A percentile compares a stretch with the other conserved stretches of the same genome.
Evolutionary conservation across 2,329 filamentous ascomycete species (phyloP).

Genomic region (Nigrospora oryzae): DNA sequence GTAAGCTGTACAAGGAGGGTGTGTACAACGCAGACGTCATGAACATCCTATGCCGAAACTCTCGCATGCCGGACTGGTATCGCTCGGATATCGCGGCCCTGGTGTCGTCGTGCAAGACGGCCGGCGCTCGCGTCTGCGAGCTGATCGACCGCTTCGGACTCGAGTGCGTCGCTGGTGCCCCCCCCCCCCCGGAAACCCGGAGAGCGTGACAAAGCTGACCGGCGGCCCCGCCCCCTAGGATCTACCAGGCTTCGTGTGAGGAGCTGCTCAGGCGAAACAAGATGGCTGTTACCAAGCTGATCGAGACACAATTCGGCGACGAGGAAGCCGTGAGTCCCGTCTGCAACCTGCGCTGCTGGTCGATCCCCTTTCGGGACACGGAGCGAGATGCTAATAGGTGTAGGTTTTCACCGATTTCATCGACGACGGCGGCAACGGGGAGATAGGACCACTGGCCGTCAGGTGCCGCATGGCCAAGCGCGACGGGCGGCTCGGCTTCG

Average conservation of each 20-base stretch:
- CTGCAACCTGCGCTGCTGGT: too few relatives aligned
- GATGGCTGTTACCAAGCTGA: conserved; percentile 32
- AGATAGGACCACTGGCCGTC: conserved; percentile 32
- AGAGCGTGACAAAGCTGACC: neutral
- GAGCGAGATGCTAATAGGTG: neutral
- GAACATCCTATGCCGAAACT: conserved; percentile 37
- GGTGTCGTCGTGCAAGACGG: conserved; percentile 35
- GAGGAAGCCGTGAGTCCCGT: conserved; percentile 18
- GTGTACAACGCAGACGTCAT: conserved; percentile 33
- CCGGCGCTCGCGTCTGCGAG: conserved; percentile 32
- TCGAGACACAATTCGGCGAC: conserved; percentile 33
- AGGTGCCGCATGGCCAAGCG: conserved; percentile 37
- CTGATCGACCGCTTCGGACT: conserved; percentile 33
- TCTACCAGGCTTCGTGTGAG: conserved; percentile 35
- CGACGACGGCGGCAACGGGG: conserved; percentile 36
- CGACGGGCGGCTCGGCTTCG: conserved; percentile 32
- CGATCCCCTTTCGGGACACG: too few relatives aligned
- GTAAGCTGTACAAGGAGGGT: conserved; percentile 35
- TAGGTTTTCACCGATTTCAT: conserved; percentile 36
- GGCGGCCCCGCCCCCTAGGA: neutral
- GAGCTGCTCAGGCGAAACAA: conserved; percentile 34
- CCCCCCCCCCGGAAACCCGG: too few relatives aligned
- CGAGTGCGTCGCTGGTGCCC: conserved; percentile 10
- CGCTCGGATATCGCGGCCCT: conserved; percentile 36
- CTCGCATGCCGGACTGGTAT: conserved; percentile 38